Base-by-base conservation (phyloP, 352 stramenopile genomes). In the Phytophthora megakarya region DNA sequence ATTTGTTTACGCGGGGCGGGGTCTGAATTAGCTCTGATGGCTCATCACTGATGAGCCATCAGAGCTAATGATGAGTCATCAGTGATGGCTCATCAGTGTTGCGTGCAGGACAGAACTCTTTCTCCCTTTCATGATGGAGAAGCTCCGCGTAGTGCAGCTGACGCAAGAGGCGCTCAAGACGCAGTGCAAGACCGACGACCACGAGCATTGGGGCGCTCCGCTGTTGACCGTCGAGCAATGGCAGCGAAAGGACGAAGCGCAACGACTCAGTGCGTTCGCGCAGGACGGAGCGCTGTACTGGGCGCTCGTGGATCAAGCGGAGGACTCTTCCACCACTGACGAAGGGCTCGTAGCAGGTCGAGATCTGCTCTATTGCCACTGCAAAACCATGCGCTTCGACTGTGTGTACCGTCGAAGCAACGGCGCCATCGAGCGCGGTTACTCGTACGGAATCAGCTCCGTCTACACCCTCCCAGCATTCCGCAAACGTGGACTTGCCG, bases 151-250 rank as follows among this genome's bases (percentile, higher is more conserved):
- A 23, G 79, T 90, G 60, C 64, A 67, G 33, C 66, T 90, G 37
- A 70, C 61, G 19, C 56, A 72, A 22, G 81, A 90, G 57, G 68
- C 73, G 63, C 76, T 89, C 35, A 77, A 78, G 47, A 33, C 75
- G 53, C 80, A 87, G 60, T 84, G 77, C 65, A 89, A 89, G 32
- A 42, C 35, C 16, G 75, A 87, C 49, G 80, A 89, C 54, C 78
- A 73, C 44, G 76, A 76, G 26, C 43, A 73, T 43, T 89, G 78
- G 78, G 76, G 74, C 1, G 61, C 68, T 23, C 73, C 76, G 15
- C 32, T 53, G 18, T 49, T 82, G 44, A 51, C 73, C 44, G 28
- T 75, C 26, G 42, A 64, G 54, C 72, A 81, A 59, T 89, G 83
- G 49, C 76, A 84, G 47, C 39, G 42, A 15, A 79, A 84, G 26